Base-by-base conservation (phyloP, 345 rosid genomes). In the Garcia nutans region DNA sequence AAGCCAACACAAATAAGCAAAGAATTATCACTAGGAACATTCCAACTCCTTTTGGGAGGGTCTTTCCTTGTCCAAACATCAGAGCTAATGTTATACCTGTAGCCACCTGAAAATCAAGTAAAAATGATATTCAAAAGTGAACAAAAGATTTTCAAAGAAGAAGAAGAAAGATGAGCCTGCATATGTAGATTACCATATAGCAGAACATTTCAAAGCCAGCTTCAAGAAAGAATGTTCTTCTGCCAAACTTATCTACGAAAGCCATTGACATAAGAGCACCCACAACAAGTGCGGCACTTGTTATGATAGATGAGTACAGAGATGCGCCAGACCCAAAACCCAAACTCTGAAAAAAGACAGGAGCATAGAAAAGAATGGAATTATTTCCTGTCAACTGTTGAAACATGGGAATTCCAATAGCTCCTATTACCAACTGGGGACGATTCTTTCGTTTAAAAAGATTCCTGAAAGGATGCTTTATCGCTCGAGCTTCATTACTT, bases 311-410 rank as follows among this genome's bases (percentile, higher is more conserved):
- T 2, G 88, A 83, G 62, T 75, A 74, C 19, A 88, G 83, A 17
- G 87, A 62, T 31, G 86, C 78, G 3, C 78, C 86, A 0, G 93
- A 87, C 56, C 96, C 97, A 26, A 94, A 88, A 8, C 98, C 97
- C 69, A 94, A 76, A 77, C 90, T 94, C 76, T 94, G 98, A 69
- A 91, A 92, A 79, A 94, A 84, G 7, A 84, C 89, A 17, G 89
- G 91, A 5, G 89, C 87, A 44, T 86, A 88, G 76, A 88, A 88
- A 65, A 79, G 83, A 72, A 87, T 77, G 23, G 85, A 84, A 47
- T 86, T 87, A 66, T 83, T 87, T 31, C 87, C 88, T 0, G 87
- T 89, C 10, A 83, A 56, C 65, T 85, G 88, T 24, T 89, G 89
- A 78, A 89, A 84, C 45, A 79, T 71, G 0, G 88, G 86, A 57